These are phyloP conservation scores for Lipomyces yamadae DNA, from an alignment of 805 yeast genomes.

Conservation along the genomic window DNA sequence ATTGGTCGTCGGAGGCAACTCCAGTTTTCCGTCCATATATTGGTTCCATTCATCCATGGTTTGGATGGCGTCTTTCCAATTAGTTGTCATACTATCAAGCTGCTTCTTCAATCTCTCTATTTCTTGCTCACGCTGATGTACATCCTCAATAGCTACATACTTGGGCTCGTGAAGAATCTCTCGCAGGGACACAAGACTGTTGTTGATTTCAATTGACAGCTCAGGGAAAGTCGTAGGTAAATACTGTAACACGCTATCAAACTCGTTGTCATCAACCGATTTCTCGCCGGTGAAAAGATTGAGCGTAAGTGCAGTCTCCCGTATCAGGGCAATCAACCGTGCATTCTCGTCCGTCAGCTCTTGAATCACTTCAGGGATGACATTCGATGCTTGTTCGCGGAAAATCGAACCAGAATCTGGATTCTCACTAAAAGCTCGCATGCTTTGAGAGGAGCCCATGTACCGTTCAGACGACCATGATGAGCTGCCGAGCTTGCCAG, in stretches of 20 bases:
- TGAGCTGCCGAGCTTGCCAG: conserved; percentile 23
- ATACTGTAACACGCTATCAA: conserved; percentile 25
- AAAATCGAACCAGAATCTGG: conserved; percentile 20
- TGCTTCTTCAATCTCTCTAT: conserved; percentile 35
- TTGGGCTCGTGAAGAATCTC: conserved; percentile 32
- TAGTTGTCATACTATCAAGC: conserved; percentile 37
- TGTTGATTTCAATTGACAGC: conserved; percentile 34
- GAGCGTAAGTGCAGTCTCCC: conserved; percentile 33
- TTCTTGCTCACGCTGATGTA: conserved; percentile 28
- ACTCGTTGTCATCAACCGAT: conserved; percentile 20
- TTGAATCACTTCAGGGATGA: conserved; percentile 28
- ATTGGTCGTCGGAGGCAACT: neutral
- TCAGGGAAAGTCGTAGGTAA: conserved; percentile 31
- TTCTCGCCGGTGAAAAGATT: conserved; percentile 33
- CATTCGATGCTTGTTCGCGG: conserved; percentile 16
- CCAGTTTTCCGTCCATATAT: conserved; percentile 26
- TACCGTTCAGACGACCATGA: conserved; percentile 13
- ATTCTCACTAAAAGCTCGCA: conserved; percentile 18
- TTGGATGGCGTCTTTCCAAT: conserved; percentile 42
- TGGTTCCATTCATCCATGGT: conserved; percentile 44
- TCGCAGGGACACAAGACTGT: conserved; percentile 31
- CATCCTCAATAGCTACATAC: conserved; percentile 31
- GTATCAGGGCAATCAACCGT: conserved; percentile 26
- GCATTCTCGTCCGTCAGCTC: conserved; percentile 34
- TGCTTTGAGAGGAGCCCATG: neutral